These are phyloP conservation scores for Trichoderma sp. DNA, from an alignment of 2,329 filamentous ascomycete genomes.

Conservation along the genomic window DNA sequence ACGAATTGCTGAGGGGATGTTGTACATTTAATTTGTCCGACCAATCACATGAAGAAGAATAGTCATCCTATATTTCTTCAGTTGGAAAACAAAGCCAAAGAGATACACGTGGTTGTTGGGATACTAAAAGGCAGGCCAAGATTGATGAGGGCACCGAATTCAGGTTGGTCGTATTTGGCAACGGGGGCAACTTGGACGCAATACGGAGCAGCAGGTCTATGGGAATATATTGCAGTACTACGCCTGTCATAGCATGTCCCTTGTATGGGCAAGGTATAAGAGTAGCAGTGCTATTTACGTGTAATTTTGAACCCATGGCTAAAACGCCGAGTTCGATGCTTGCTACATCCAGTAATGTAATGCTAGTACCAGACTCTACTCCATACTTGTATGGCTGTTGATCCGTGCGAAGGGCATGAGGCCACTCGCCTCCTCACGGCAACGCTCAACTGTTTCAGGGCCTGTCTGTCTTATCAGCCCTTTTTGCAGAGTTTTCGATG, in stretches of 20 bases:
- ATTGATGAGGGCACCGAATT: background rate
- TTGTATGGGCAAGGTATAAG: too few species aligned
- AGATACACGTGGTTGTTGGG: background rate
- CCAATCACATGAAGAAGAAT: background rate
- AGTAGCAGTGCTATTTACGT: background rate
- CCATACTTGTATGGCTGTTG: too few species aligned
- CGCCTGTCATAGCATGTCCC: too few species aligned
- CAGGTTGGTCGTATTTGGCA: background rate
- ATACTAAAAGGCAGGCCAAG: background rate
- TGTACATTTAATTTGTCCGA: background rate
- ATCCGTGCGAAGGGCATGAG: conserved; percentile 3
- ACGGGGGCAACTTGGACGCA: background rate
- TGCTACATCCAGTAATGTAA: background rate
- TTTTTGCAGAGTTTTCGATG: background rate
- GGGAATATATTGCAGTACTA: background rate
- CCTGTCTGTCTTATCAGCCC: background rate
- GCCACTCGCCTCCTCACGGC: background rate
- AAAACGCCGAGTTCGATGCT: background rate
- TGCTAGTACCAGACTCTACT: too few species aligned
- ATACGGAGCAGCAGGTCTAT: background rate
- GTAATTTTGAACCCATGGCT: background rate
- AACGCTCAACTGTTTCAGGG: conserved; percentile 1
- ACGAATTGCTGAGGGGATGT: background rate
- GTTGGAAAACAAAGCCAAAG: background rate
- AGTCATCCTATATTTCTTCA: background rate